phyloP scores from a whole-genome alignment of 768 basidiomycete species.

The Boletus vermiculosoides region DNA sequence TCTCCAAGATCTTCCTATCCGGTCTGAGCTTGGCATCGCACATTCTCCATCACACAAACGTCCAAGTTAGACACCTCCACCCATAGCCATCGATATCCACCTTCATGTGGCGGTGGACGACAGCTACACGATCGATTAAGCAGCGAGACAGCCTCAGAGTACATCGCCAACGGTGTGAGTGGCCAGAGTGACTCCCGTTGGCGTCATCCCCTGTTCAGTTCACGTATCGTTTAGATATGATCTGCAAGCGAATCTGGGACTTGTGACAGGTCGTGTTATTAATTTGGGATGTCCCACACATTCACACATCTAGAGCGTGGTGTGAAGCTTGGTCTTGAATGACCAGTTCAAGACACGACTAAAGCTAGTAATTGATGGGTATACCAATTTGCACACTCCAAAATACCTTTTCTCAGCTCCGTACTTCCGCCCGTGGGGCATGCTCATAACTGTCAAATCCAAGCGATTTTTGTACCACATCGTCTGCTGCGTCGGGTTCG shows the following conservation, averaged over 20 bases:
- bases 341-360: not conserved
- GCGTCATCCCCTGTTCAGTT: not conserved
- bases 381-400: not conserved
- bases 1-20: not conserved
- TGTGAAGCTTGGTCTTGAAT: not conserved
- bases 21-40: not conserved
- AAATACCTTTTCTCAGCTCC: not conserved
- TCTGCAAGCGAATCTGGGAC: not conserved
- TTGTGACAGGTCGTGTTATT: not conserved
- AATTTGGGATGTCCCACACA: not conserved
- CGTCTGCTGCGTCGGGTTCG: conserved; percentile 86
- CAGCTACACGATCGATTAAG: not conserved
- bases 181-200: not conserved
- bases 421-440: conserved; percentile 33
- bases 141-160: not conserved
- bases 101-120: not conserved
- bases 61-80: not conserved
- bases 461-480: conserved; percentile 74
- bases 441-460: conserved; percentile 70
- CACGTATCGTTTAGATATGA: not conserved
- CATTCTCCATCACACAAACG: not conserved
- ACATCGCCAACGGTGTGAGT: not conserved
- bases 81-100: too few relatives aligned
- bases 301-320: not conserved
- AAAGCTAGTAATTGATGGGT: not conserved